A percentile compares a stretch with the other conserved stretches of the same genome.
Evolutionary conservation across 352 stramenopile genomes (phyloP).

Genomic region (Phytophthora fragariae): DNA sequence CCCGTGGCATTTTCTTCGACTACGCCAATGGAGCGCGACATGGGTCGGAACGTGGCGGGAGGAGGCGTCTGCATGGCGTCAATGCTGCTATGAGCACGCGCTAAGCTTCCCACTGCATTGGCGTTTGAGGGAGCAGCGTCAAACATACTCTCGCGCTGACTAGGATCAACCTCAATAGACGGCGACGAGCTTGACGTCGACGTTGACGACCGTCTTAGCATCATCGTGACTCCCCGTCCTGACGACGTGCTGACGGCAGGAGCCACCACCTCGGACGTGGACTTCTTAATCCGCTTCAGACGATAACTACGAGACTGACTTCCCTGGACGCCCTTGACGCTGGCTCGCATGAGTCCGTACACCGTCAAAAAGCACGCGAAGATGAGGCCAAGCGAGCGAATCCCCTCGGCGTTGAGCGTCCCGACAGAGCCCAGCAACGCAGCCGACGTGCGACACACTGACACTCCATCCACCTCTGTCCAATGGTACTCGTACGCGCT

Average conservation of each 20-base stretch:
- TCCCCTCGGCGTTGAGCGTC: conserved; percentile 40
- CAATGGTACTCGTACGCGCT: conserved; percentile 60
- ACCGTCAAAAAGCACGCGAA: conserved; percentile 65
- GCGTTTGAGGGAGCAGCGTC: conserved; percentile 16
- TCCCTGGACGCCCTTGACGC: conserved; percentile 56
- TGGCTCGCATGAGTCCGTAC: conserved; percentile 62
- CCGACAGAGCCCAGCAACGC: conserved; percentile 31
- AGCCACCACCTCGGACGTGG: conserved; percentile 32
- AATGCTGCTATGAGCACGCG: conserved; percentile 30
- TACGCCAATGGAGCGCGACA: conserved; percentile 33
- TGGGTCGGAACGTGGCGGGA: conserved; percentile 31
- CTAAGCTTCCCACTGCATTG: conserved; percentile 12
- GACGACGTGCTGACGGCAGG: conserved; percentile 2
- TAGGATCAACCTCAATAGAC: conserved; percentile 36
- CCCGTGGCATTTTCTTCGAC: conserved; percentile 38
- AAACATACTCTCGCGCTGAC: conserved; percentile 33
- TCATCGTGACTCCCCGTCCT: conserved; percentile 26
- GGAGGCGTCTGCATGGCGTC: conserved; percentile 22
- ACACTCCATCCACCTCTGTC: conserved; percentile 21
- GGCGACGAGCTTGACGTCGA: conserved; percentile 45
- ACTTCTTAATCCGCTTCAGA: conserved; percentile 63
- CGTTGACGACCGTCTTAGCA: conserved; percentile 36
- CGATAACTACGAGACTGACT: conserved; percentile 59
- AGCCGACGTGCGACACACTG: conserved; percentile 17
- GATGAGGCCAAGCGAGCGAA: conserved; percentile 57